Base-by-base conservation (phyloP, 2,329 filamentous ascomycete genomes). In the Monilinia polystroma region DNA sequence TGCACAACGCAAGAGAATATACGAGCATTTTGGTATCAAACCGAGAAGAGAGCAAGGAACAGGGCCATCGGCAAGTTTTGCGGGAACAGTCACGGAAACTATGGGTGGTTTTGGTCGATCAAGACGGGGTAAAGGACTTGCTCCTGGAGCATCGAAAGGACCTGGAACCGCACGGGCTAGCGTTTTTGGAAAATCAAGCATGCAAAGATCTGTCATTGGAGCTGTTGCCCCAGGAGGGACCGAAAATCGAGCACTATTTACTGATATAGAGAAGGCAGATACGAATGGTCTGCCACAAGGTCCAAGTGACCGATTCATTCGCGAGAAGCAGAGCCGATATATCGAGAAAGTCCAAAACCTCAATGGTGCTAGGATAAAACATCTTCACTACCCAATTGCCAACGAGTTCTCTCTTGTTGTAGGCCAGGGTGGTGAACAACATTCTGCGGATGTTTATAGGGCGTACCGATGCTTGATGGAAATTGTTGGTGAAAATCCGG, bases 21-120 rank as follows among this genome's bases (percentile, higher is more conserved):
- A 97, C 79, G 89, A 97, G 75, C 95, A 99, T 78, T 98, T 99
- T 77, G 95, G 95, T 18, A 90, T 99, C 76, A 89, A 87, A 75
- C 81, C 84, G 7, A 81, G 81, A 32, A 84, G 87, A 58, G 83
- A 83, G 70, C 26, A 63, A 5, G 47, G 38, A 20, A 32, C 66
- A 47, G 68, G 63, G 29, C 68, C 63, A 26, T 67, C 70, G 35
- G 68, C 68, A 11, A 72, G 76, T 57, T 75, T 76, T 67, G 67
- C 69, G 56, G 70, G 75, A 43, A 75, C 79, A 5, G 71, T 75
- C 29, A 74, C 81, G 54, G 77, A 85, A 68, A 77, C 81, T 4
- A 41, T 23, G 51, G 84, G 81, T 26, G 85, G 83, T 3, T 89
- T 89, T 72, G 87, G 87, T 14, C 82, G 84, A 57, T 87, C 86